These are phyloP conservation scores for Gossypium davidsonii DNA, from an alignment of 441 rosid genomes.

Conservation along the genomic window DNA sequence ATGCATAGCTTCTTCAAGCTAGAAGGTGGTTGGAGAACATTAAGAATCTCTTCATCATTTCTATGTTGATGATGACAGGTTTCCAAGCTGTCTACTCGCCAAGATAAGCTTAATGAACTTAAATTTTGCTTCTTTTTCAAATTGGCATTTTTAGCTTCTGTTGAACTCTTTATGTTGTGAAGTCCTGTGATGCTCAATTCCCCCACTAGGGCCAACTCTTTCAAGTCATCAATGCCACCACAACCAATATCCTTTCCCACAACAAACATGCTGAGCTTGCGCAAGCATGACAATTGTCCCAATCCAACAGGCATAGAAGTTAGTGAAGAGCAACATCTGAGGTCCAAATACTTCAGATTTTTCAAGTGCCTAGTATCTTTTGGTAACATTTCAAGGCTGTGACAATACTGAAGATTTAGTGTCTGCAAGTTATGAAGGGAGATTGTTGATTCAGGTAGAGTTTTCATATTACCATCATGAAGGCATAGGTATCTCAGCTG, in stretches of 20 bases:
- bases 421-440: neutral
- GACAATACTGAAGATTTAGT: neutral
- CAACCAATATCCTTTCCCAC: neutral
- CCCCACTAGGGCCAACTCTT: neutral
- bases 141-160: neutral
- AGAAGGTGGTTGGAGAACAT: neutral
- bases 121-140: neutral
- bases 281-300: neutral
- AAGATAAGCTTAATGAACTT: neutral
- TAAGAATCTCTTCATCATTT: too few relatives aligned
- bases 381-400: neutral
- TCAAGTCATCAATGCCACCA: neutral
- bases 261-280: neutral
- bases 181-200: neutral
- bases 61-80: neutral
- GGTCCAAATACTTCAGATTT: neutral
- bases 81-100: neutral
- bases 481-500: neutral
- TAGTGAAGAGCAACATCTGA: neutral
- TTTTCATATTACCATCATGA: neutral
- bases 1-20: conserved; percentile 3
- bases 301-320: neutral
- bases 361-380: neutral
- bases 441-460: neutral
- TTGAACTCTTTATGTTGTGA: neutral